Conservation (phyloP, 1,284 basidiomycete genomes). For the Ganoderma resinaceum region DNA sequence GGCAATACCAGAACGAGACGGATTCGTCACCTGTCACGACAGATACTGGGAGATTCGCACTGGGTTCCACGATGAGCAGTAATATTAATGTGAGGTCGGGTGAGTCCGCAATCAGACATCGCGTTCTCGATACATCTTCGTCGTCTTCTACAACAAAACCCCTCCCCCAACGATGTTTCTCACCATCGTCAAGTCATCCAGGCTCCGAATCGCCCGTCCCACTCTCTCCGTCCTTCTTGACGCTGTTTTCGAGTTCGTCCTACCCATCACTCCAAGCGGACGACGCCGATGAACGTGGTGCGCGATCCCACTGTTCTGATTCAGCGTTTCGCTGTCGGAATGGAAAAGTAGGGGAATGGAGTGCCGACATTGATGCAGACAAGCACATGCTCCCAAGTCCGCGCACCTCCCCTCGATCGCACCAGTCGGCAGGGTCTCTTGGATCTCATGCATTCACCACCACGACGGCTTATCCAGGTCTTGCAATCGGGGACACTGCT, state of each 20-base stretch:
- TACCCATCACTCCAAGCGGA: conserved; percentile 15
- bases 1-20: conserved; percentile 20
- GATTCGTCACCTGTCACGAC: conserved; percentile 16
- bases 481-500: conserved; percentile 8
- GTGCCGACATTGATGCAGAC: conserved; percentile 19
- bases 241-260: conserved; percentile 16
- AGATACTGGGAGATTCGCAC: neutral
- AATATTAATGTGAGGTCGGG: conserved; percentile 14
- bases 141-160: conserved; percentile 1
- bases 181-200: neutral
- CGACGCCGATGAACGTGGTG: conserved; percentile 13
- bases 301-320: neutral
- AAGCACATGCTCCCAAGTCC: conserved; percentile 32
- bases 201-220: conserved; percentile 18
- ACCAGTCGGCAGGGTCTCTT: conserved; percentile 9
- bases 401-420: conserved; percentile 15
- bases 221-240: conserved; percentile 22
- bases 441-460: conserved; percentile 24
- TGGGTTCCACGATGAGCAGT: neutral
- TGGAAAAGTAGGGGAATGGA: conserved; percentile 20
- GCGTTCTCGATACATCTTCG: neutral
- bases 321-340: conserved; percentile 11
- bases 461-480: conserved; percentile 21
- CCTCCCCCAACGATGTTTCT: neutral
- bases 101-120: conserved; percentile 10